A percentile compares a stretch with the other conserved stretches of the same genome.
phyloP scores from a whole-genome alignment of 1,139 yeast genomes.

The Pichia sp. region DNA sequence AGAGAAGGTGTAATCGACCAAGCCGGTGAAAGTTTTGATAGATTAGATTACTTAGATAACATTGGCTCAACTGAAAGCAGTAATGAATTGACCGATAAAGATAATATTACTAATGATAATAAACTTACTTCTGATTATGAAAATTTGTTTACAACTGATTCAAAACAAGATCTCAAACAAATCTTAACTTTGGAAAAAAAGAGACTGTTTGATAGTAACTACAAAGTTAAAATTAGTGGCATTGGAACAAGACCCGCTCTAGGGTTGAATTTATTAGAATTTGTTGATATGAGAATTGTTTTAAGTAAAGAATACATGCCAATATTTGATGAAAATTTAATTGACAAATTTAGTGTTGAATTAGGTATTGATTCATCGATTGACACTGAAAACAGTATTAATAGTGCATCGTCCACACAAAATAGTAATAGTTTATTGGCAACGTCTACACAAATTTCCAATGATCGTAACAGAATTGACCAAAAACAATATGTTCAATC shows the following conservation, averaged over 20 bases:
- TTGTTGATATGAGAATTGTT: conserved; percentile 29
- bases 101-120: background rate
- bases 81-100: background rate
- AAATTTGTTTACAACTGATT: background rate
- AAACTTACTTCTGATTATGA: too few relatives aligned
- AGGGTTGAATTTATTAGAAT: conserved; percentile 27
- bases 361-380: conserved; percentile 25
- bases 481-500: conserved; percentile 17
- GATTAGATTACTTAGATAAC: conserved; percentile 23
- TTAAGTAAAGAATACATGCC: conserved; percentile 27
- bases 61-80: background rate
- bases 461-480: conserved; percentile 1
- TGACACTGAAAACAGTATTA: background rate
- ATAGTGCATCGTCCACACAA: background rate
- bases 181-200: conserved; percentile 23
- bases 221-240: conserved; percentile 23
- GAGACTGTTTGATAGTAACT: conserved; percentile 24
- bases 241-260: conserved; percentile 30
- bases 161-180: conserved; percentile 9
- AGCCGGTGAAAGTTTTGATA: conserved; percentile 19
- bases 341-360: conserved; percentile 29
- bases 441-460: conserved; percentile 7
- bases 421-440: background rate
- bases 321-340: conserved; percentile 26
- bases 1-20: conserved; percentile 16